These are phyloP conservation scores for Mrakia blollopis DNA, from an alignment of 768 basidiomycete genomes.

Conservation along the genomic window DNA sequence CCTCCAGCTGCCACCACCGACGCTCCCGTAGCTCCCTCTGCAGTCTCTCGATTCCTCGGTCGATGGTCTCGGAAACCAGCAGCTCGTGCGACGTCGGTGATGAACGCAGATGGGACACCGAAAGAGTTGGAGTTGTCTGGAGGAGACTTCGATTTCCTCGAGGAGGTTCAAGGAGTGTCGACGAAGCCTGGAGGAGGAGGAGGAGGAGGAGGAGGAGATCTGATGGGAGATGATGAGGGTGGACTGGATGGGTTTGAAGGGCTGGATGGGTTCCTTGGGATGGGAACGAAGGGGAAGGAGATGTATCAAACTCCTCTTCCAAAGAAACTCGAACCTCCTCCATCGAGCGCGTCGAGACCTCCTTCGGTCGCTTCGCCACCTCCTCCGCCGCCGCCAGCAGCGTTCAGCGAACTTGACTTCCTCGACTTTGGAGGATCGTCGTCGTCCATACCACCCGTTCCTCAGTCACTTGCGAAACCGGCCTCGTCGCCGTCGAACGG, in stretches of 20 bases:
- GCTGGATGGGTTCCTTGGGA: not conserved
- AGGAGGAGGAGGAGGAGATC: not conserved
- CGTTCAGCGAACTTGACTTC: conserved; percentile 5
- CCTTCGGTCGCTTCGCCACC: not conserved
- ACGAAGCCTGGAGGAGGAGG: not conserved
- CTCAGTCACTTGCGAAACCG: not conserved
- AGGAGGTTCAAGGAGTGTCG: conserved; percentile 9
- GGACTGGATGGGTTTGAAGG: conserved; percentile 8
- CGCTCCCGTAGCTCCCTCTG: conserved; percentile 12
- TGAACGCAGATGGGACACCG: not conserved
- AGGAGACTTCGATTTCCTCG: conserved; percentile 27
- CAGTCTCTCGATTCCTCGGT: conserved; percentile 25
- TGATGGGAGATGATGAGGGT: conserved; percentile 12
- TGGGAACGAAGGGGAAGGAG: not conserved
- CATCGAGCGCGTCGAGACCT: not conserved
- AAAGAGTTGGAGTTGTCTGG: conserved; percentile 17
- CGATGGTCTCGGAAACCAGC: conserved; percentile 27
- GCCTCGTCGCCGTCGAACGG: not conserved
- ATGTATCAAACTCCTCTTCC: conserved; percentile 13
- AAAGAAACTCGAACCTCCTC: conserved; percentile 21
- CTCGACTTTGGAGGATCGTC: conserved; percentile 15
- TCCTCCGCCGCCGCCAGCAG: not conserved
- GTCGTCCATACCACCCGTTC: not conserved
- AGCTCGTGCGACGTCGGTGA: not conserved
- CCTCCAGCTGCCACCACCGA: not conserved